Evolutionary conservation across 345 rosid genomes (phyloP).

Genomic region (Rhodamnia rubescens): DNA sequence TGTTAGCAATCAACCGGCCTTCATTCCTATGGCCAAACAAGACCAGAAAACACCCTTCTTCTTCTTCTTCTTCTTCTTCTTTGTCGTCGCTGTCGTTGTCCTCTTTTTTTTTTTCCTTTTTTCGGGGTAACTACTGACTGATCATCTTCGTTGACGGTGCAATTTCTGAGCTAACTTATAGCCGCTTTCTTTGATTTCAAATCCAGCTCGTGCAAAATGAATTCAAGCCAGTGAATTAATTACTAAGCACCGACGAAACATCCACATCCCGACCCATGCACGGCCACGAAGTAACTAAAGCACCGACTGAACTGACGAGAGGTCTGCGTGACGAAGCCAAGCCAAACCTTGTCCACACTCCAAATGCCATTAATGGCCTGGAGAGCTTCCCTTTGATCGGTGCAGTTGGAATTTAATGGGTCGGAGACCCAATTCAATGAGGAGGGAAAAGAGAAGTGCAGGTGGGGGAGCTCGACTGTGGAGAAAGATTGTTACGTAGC

Average conservation of each 20-base stretch:
- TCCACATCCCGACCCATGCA: background rate
- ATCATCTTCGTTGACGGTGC: background rate
- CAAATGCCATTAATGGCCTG: background rate
- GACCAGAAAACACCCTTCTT: background rate
- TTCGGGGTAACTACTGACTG: background rate
- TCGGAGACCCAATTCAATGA: background rate
- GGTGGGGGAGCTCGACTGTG: background rate
- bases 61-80: no score
- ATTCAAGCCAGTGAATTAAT: background rate
- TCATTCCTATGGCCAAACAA: no score
- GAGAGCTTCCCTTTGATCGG: background rate
- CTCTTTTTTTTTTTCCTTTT: no score
- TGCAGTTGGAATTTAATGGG: background rate
- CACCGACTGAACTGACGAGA: background rate
- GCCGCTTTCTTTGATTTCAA: background rate
- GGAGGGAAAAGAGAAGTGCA: background rate
- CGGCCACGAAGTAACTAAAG: background rate
- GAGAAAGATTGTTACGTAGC: background rate
- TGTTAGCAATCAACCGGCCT: background rate
- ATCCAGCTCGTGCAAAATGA: background rate
- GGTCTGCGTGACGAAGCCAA: background rate
- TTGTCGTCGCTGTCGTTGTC: no score
- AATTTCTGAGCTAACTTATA: background rate
- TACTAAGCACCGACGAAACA: background rate
- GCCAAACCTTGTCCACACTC: background rate